A percentile compares a stretch with the other conserved stretches of the same genome.
Conservation (phyloP, 2,329 filamentous ascomycete species). For the Cladosporium austrohemisphaericum region DNA sequence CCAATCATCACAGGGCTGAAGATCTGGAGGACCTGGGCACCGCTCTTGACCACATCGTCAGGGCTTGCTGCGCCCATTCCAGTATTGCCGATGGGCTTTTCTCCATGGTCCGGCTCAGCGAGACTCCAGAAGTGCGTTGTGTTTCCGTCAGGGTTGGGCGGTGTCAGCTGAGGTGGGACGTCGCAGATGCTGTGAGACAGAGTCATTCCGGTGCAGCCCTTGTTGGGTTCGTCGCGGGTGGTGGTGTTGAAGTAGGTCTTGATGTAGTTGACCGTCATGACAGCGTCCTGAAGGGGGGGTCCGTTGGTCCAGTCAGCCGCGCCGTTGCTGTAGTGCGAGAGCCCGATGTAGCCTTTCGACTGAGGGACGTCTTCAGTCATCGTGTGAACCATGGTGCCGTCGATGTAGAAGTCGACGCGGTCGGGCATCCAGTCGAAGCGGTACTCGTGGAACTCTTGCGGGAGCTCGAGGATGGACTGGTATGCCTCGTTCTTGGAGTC, state of each 20-base stretch:
- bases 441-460: conserved; percentile 68
- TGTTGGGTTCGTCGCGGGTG: background rate
- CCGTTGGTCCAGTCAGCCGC: conserved; percentile 68
- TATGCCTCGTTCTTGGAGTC: conserved; percentile 24
- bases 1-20: no score
- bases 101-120: no score
- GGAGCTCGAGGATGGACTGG: conserved; percentile 67
- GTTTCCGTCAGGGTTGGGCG: conserved; percentile 20
- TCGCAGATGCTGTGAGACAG: no score
- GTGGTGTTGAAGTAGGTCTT: conserved; percentile 75
- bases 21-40: no score
- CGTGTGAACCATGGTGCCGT: conserved; percentile 57
- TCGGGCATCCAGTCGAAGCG: conserved; percentile 69
- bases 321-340: conserved; percentile 77
- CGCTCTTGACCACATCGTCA: no score
- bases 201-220: background rate
- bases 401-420: conserved; percentile 65
- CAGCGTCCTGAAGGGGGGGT: conserved; percentile 60
- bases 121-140: conserved; percentile 22
- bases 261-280: conserved; percentile 64
- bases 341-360: conserved; percentile 60
- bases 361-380: conserved; percentile 47
- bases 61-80: no score
- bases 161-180: conserved; percentile 19
- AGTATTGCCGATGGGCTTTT: no score